Evolutionary conservation across 345 rosid genomes (phyloP).

Genomic region (Jatropha curcas): DNA sequence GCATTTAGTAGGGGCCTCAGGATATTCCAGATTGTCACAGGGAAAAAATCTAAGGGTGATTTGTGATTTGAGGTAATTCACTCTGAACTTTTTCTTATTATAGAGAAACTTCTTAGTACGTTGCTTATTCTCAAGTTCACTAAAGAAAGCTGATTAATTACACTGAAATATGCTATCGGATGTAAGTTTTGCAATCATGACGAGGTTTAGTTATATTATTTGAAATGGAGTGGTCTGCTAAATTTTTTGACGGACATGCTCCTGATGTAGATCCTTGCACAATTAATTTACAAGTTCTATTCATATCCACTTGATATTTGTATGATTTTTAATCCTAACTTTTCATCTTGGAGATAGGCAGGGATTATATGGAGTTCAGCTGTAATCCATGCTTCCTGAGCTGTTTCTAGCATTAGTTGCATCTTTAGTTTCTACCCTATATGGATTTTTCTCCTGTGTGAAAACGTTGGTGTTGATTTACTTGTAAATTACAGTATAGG

Average conservation of each 20-base stretch:
- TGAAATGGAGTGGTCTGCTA: background rate
- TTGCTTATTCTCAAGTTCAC: background rate
- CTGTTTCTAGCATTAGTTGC: background rate
- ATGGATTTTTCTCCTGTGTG: background rate
- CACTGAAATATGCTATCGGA: background rate
- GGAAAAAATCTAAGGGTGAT: slow-evolving; percentile 58
- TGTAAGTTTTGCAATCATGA: background rate
- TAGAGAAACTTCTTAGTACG: slow-evolving; percentile 1
- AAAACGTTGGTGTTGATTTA: background rate
- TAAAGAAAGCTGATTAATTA: background rate
- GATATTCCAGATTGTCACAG: slow-evolving; percentile 76
- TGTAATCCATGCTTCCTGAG: background rate
- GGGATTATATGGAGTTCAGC: background rate
- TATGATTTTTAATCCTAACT: background rate
- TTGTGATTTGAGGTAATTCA: slow-evolving; percentile 36
- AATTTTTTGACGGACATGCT: background rate
- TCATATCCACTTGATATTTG: background rate
- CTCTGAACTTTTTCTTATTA: background rate
- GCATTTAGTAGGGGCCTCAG: slow-evolving; percentile 92
- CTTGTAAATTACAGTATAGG: background rate
- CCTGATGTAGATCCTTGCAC: background rate
- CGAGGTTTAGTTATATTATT: background rate
- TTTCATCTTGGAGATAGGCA: background rate
- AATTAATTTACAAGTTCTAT: background rate
- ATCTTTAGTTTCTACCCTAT: background rate